Evolutionary conservation across 2,329 filamentous ascomycete genomes (phyloP), one percentile per base, ranked within the genome.

Genomic region (Fusarium irregulare): DNA sequence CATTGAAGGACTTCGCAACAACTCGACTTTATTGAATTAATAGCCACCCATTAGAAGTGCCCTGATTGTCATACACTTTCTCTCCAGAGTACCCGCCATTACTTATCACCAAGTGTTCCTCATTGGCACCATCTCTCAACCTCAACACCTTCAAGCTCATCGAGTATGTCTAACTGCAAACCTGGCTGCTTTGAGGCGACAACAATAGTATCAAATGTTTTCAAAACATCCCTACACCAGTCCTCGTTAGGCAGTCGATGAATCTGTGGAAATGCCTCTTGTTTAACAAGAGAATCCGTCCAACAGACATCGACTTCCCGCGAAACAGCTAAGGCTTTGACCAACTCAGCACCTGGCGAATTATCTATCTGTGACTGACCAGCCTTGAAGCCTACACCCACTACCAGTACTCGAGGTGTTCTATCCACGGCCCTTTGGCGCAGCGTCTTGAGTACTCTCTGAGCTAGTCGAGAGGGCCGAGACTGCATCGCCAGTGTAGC

Each of bases 331-430:
- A 82, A 75, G 23, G 63, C 76, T 60, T 76, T 78, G 18, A 79
- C 78, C 2, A 84, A 72, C 56, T 79, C 80, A 6, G 83, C 71
- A 2, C 82, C 82, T 1, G 84, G 83, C 0, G 83, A 85, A 67
- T 84, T 82, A 60, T 78, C 80, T 7, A 85, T 69, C 46, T 81
- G 79, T 3, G 80, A 78, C 67, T 85, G 83, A 6, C 83, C 84
- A 4, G 76, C 70, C 71, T 86, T 86, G 76, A 86, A 86, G 6
- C 83, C 83, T 21, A 85, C 75, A 4, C 83, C 84, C 1, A 82
- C 81, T 7, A 84, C 80, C 1, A 84, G 73, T 2, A 84, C 77
- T 6, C 75, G 72, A 4, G 77, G 76, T 13, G 55, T 60, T n/a
- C 18, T 49, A 7, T 45, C 45, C 7, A 64, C 48, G 21, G 55